phyloP scores from a whole-genome alignment of 208 protist genomes.

The Wallacemonas sp. region DNA sequence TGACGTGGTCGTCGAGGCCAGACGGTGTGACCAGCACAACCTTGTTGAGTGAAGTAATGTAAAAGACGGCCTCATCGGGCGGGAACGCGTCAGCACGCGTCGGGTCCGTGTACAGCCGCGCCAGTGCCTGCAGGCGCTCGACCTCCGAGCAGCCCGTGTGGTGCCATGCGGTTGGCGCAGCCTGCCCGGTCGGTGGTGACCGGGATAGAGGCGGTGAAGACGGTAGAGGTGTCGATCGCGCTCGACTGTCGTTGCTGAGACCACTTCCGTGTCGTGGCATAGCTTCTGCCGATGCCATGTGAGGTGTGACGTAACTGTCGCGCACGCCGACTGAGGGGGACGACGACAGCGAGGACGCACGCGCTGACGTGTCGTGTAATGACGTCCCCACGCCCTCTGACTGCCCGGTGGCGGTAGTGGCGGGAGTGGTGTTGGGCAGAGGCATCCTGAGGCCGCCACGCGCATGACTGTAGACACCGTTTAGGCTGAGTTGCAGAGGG shows the following conservation, averaged over 20 bases:
- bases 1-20: slow-evolving; percentile 67
- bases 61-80: slow-evolving; percentile 30
- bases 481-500: slow-evolving; percentile 59
- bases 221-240: background rate
- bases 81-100: background rate
- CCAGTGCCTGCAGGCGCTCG: background rate
- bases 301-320: background rate
- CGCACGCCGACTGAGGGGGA: background rate
- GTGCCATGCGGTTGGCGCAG: too few relatives aligned
- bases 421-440: background rate
- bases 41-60: slow-evolving; percentile 48
- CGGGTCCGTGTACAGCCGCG: background rate
- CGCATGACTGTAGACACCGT: slow-evolving; percentile 9
- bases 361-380: background rate
- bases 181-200: too few relatives aligned
- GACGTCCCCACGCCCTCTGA: background rate
- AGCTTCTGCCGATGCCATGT: background rate
- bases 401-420: background rate
- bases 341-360: background rate
- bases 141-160: background rate
- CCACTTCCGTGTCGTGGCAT: background rate
- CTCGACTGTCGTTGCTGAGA: background rate
- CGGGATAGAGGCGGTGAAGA: background rate
- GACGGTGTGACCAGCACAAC: slow-evolving; percentile 46
- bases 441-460: too few relatives aligned